Evolutionary conservation across 1,139 yeast species (phyloP).

Genomic region (Candida frijolesensis): DNA sequence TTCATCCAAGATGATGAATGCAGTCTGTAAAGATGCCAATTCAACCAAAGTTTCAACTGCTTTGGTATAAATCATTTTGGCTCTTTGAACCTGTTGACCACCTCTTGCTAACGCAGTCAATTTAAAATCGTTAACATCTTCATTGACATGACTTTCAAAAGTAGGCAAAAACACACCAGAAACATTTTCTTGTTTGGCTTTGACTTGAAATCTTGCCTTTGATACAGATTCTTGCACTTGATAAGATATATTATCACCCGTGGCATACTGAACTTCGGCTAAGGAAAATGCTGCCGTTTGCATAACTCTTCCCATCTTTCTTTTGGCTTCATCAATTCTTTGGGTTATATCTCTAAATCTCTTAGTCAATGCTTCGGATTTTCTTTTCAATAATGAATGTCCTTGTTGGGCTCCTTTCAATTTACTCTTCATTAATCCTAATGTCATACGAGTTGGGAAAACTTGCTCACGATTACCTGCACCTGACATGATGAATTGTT

Average conservation of each 20-base stretch:
- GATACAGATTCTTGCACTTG: conserved; percentile 95
- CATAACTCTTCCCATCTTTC: conserved; percentile 98
- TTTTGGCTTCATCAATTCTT: conserved; percentile 92
- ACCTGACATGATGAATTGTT: conserved; percentile 38
- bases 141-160: conserved; percentile 82
- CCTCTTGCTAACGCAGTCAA: conserved; percentile 98
- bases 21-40: conserved; percentile 92
- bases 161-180: conserved; percentile 95
- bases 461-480: conserved; percentile 75
- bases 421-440: conserved; percentile 91
- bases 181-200: conserved; percentile 93
- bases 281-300: conserved; percentile 96
- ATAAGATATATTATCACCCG: conserved; percentile 92
- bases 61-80: conserved; percentile 87
- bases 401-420: conserved; percentile 98
- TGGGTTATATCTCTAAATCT: conserved; percentile 94
- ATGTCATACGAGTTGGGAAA: conserved; percentile 96
- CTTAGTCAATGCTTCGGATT: conserved; percentile 95
- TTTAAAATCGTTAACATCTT: conserved; percentile 87
- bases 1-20: conserved; percentile 93
- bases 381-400: conserved; percentile 87
- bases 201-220: conserved; percentile 85
- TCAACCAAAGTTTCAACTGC: conserved; percentile 97
- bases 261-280: conserved; percentile 96
- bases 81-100: conserved; percentile 97